Evolutionary conservation across 352 stramenopile genomes (phyloP).

Genomic region (Globisporangium viniferum): DNA sequence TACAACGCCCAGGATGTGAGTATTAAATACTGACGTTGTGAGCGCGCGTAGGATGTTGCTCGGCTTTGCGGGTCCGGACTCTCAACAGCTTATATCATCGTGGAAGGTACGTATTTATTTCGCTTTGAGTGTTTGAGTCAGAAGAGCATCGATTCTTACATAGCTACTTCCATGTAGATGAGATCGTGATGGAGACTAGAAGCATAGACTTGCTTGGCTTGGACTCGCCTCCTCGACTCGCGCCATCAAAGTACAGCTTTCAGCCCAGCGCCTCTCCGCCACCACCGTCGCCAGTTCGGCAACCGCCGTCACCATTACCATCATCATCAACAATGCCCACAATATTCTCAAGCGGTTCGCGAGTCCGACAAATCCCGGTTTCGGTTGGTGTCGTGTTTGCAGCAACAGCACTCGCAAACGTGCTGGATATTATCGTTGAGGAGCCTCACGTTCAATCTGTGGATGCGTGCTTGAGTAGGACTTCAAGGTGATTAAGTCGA

Average conservation of each 20-base stretch:
- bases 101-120: conserved; percentile 12
- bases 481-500: conserved; percentile 41
- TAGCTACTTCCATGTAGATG: neutral
- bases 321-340: conserved; percentile 5
- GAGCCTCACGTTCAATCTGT: too few relatives aligned
- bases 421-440: too few relatives aligned
- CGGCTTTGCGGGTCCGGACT: conserved; percentile 16
- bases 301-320: neutral
- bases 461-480: conserved; percentile 18
- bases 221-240: conserved; percentile 5
- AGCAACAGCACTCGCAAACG: neutral
- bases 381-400: conserved; percentile 4
- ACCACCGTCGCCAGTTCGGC: neutral
- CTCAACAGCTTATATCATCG: conserved; percentile 13
- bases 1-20: neutral
- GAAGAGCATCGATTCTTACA: neutral
- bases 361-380: conserved; percentile 28
- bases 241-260: neutral
- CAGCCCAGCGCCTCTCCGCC: neutral
- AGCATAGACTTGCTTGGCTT: conserved; percentile 35
- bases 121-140: neutral
- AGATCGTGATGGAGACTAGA: neutral
- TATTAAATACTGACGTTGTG: neutral
- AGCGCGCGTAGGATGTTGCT: conserved; percentile 19
- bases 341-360: conserved; percentile 22